Evolutionary conservation across 2,329 filamentous ascomycete species (phyloP), one percentile per base, ranked within the genome.

Genomic region (Pseudogymnoascus destructans): DNA sequence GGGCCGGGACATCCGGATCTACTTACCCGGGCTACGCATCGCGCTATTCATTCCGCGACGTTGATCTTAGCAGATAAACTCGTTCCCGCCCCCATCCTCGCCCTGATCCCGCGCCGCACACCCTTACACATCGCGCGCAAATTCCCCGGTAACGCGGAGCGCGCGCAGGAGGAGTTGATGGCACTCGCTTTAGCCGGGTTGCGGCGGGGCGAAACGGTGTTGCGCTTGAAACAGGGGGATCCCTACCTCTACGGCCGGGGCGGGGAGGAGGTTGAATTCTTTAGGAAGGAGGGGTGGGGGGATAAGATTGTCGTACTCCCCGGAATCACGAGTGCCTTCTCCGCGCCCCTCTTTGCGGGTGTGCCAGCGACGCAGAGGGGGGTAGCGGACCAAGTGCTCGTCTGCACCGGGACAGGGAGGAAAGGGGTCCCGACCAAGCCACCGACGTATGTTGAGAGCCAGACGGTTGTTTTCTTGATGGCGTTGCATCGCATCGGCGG

Each of bases 171-270:
- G 67, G 93, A 98, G 71, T 82, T 98, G 3, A 79, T 95, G 2
- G 78, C 84, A 57, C 79, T 89, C 65, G 93, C 89, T 0, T 76
- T 95, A 1, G 80, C 81, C 2, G 89, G 83, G 1, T 66, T 87
- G 17, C 73, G 77, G 54, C 74, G 77, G 17, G 93, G 93, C 10
- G 83, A 87, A 69, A 87, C 82, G 1, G 93, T 98, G 0, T 77
- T 98, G 32, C 81, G 93, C 2, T 77, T 98, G 46, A 98, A 98
- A 74, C 93, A 98, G 70, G 93, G 93, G 49, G 93, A 98, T 67
- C 93, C 93, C 0, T 98, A 95, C 72, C 81, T 98, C 36, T 98
- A 97, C 71, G 93, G 93, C 36, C 84, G 93, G 36, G 93, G 93
- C 59, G 93, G 89, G 32, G 93, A 98, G 70, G 93, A 98, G 70